A percentile compares a stretch with the other conserved stretches of the same genome.
phyloP scores from a whole-genome alignment of 2,329 filamentous ascomycete genomes.

The Colletotrichum sp. region DNA sequence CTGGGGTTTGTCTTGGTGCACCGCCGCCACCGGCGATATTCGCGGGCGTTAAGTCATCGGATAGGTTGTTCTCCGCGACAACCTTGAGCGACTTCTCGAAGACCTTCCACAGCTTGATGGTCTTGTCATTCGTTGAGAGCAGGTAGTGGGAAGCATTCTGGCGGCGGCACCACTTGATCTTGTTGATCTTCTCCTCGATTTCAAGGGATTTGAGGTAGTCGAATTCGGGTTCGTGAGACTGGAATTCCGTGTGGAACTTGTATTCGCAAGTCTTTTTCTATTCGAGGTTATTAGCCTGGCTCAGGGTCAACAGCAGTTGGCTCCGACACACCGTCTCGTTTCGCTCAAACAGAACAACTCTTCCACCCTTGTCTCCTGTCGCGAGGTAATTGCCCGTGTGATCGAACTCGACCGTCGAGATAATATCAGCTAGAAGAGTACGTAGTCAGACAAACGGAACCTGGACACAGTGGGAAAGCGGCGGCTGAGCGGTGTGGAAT shows the following conservation, averaged over 20 bases:
- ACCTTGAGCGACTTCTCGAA: slow-evolving; percentile 99
- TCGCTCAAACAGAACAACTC: slow-evolving; percentile 86
- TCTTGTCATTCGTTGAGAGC: slow-evolving; percentile 98
- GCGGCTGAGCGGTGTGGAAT: not conserved
- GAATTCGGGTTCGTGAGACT: slow-evolving; percentile 99
- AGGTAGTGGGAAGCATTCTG: slow-evolving; percentile 99
- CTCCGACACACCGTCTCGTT: slow-evolving; percentile 85
- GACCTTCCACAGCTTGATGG: slow-evolving; percentile 99
- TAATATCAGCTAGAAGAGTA: slow-evolving; percentile 74
- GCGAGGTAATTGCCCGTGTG: slow-evolving; percentile 89
- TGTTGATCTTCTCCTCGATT: slow-evolving; percentile 99
- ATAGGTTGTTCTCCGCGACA: slow-evolving; percentile 98
- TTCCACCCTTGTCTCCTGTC: slow-evolving; percentile 87
- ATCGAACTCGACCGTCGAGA: slow-evolving; percentile 90
- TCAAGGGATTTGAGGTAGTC: slow-evolving; percentile 99
- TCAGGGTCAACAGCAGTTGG: not conserved
- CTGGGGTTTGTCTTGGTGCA: slow-evolving; percentile 73
- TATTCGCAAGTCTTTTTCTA: slow-evolving; percentile 99
- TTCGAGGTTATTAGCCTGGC: slow-evolving; percentile 35
- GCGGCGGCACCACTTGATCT: slow-evolving; percentile 99
- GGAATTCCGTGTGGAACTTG: slow-evolving; percentile 99
- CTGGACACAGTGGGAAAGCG: not conserved
- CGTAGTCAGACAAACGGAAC: slow-evolving; percentile 28
- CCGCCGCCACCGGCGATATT: slow-evolving; percentile 78
- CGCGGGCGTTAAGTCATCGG: slow-evolving; percentile 86